phyloP scores from a whole-genome alignment of 257 asterid genomes.

The Datura wrightii region DNA sequence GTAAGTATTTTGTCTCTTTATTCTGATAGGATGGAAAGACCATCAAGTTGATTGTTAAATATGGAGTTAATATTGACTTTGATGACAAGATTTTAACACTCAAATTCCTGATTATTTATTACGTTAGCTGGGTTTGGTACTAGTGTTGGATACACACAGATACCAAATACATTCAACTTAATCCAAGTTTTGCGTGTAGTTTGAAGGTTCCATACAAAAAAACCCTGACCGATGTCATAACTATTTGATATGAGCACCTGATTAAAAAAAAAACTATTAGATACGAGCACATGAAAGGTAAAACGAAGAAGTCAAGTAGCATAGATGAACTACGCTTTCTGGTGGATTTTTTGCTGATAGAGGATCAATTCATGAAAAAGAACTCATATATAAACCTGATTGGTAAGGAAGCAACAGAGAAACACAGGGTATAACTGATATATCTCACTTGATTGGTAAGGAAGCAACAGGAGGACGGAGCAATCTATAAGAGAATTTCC shows the following conservation, averaged over 20 bases:
- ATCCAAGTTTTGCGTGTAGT: background rate
- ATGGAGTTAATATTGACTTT: constrained; percentile 1
- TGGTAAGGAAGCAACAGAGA: constrained; percentile 8
- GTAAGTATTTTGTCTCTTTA: constrained; percentile 50
- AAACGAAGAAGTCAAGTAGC: constrained; percentile 5
- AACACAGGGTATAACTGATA: background rate
- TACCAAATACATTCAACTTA: background rate
- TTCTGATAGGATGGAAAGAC: constrained; percentile 10
- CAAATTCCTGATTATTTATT: background rate
- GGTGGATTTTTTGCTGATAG: constrained; percentile 1
- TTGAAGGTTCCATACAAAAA: background rate
- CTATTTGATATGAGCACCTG: background rate
- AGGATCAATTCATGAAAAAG: background rate
- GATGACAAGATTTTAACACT: background rate
- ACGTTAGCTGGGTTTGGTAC: background rate
- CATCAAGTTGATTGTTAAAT: constrained; percentile 16
- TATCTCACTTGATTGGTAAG: constrained; percentile 6
- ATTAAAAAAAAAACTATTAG: background rate
- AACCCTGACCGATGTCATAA: background rate
- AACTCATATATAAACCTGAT: constrained; percentile 7
- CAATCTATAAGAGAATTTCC: background rate
- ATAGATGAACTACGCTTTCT: background rate
- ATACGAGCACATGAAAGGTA: background rate
- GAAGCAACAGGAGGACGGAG: background rate
- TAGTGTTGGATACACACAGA: background rate